Evolutionary conservation across 441 rosid genomes (phyloP).

Genomic region (Gossypium armourianum): DNA sequence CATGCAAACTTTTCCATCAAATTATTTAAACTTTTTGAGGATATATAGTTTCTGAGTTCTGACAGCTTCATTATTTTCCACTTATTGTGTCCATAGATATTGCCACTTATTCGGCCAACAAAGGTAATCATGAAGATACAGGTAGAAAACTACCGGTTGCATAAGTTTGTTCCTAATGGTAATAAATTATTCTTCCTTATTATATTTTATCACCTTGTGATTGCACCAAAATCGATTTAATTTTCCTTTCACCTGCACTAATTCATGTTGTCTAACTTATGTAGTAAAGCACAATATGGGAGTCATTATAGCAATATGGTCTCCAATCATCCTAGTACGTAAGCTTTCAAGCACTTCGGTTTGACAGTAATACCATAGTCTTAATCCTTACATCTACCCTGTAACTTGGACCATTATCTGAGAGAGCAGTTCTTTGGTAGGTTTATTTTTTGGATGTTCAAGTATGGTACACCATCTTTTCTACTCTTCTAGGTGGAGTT

Average conservation of each 20-base stretch:
- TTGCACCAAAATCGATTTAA: neutral
- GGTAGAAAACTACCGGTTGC: conserved; percentile 57
- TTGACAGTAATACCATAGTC: neutral
- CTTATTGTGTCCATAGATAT: conserved; percentile 43
- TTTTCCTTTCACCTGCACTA: conserved; percentile 14
- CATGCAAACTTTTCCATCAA: neutral
- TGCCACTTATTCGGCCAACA: conserved; percentile 73
- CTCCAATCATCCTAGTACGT: conserved; percentile 79
- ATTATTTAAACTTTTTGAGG: neutral
- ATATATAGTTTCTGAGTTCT: conserved; percentile 1
- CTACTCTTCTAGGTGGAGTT: conserved; percentile 82
- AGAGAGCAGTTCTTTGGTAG: conserved; percentile 27
- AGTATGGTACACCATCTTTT: conserved; percentile 91
- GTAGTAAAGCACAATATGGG: conserved; percentile 71
- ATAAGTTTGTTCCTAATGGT: conserved; percentile 76
- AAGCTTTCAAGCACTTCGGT: neutral
- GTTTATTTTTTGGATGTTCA: conserved; percentile 88
- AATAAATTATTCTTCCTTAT: conserved; percentile 8
- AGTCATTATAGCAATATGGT: conserved; percentile 83
- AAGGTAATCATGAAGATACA: conserved; percentile 55
- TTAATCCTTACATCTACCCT: neutral
- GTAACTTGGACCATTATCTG: conserved; percentile 15
- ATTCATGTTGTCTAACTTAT: conserved; percentile 22
- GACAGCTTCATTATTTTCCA: neutral
- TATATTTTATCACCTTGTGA: neutral